Evolutionary conservation across 345 rosid species (phyloP).

Genomic region (Populus simonii): DNA sequence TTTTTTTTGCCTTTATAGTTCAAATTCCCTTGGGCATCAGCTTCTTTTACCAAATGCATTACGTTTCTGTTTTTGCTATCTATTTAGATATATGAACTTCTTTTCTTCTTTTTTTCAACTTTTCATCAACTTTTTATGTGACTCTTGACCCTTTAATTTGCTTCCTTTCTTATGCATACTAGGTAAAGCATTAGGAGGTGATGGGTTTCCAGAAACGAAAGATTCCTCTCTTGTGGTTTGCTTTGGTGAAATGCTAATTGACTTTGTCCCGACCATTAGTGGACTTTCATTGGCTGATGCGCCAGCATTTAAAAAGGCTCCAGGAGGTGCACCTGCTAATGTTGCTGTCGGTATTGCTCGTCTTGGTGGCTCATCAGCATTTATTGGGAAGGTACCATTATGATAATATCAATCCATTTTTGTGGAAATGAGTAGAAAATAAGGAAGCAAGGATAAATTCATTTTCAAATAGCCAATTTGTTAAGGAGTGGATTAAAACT

Average conservation of each 20-base stretch:
- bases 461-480: background rate
- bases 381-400: conserved; percentile 72
- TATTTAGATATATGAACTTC: background rate
- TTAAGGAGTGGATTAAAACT: background rate
- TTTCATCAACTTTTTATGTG: background rate
- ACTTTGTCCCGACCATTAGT: conserved; percentile 79
- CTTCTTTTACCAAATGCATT: background rate
- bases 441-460: background rate
- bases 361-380: conserved; percentile 90
- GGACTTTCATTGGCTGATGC: conserved; percentile 87
- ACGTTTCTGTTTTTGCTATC: background rate
- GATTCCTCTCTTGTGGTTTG: conserved; percentile 72
- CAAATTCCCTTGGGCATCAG: background rate
- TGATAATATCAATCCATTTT: background rate
- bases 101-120: conserved; percentile 2
- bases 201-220: conserved; percentile 41
- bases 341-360: conserved; percentile 93
- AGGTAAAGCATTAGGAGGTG: conserved; percentile 58
- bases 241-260: conserved; percentile 94
- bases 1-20: background rate
- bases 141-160: background rate
- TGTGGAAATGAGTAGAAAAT: background rate
- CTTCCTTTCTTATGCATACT: background rate
- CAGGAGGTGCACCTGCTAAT: conserved; percentile 98
- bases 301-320: conserved; percentile 87